Percentiles rank a stretch among this genome's conserved stretches.
These are phyloP conservation scores for Diplogelasinospora grovesii DNA, from an alignment of 495 filamentous ascomycete species.

Conservation along the genomic window DNA sequence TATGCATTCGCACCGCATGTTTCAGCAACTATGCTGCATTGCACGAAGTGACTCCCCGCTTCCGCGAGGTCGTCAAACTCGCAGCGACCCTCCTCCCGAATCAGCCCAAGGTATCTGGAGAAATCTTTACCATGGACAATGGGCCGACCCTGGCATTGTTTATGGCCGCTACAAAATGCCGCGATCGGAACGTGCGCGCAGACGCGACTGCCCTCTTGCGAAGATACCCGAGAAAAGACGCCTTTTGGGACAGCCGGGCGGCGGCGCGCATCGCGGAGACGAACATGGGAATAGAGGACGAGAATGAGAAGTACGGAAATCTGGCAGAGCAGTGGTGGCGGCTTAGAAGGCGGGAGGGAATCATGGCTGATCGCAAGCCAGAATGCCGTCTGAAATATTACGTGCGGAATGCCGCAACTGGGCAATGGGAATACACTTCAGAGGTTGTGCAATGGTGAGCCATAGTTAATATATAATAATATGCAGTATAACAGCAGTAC, in stretches of 20 bases:
- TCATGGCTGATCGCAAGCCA: background rate
- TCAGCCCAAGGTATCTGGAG: slow-evolving; percentile 4
- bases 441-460: no score
- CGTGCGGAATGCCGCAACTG: no score
- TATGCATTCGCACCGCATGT: slow-evolving; percentile 4
- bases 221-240: slow-evolving; percentile 13
- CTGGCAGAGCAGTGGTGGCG: background rate
- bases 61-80: slow-evolving; percentile 18
- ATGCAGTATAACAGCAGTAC: no score
- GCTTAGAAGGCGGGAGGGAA: background rate
- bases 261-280: background rate
- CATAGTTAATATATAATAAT: no score
- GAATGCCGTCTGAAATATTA: no score
- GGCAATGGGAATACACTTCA: no score
- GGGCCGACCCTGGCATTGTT: slow-evolving; percentile 16
- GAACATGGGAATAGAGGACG: background rate
- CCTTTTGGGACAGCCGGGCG: slow-evolving; percentile 15
- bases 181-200: slow-evolving; percentile 6
- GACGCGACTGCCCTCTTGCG: slow-evolving; percentile 12
- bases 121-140: slow-evolving; percentile 19
- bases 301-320: background rate
- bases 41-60: slow-evolving; percentile 8
- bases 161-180: slow-evolving; percentile 14
- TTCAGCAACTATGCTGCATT: slow-evolving; percentile 8
- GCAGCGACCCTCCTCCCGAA: slow-evolving; percentile 8